A percentile compares a stretch with the other conserved stretches of the same genome.
These are phyloP conservation scores for Candida montana DNA, from an alignment of 805 yeast genomes.

Conservation along the genomic window DNA sequence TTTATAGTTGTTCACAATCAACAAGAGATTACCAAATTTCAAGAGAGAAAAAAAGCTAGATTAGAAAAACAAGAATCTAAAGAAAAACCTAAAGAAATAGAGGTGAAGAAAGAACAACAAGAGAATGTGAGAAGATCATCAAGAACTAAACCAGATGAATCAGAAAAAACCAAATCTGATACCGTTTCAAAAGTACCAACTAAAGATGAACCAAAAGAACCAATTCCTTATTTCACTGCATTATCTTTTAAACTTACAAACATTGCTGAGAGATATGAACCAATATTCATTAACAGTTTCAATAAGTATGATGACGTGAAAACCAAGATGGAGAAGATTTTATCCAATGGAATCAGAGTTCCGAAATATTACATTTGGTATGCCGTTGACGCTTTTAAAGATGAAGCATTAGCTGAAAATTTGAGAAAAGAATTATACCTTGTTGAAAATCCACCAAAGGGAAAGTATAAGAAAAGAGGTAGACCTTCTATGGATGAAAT, in stretches of 20 bases:
- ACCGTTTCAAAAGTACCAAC: neutral
- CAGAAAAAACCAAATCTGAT: neutral
- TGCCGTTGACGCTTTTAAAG: constrained; percentile 71
- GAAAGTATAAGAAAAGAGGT: constrained; percentile 28
- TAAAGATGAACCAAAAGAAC: constrained; percentile 26
- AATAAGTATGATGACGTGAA: constrained; percentile 50
- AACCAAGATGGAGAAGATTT: constrained; percentile 53
- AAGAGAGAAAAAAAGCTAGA: constrained; percentile 14
- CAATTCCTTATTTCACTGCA: constrained; percentile 45
- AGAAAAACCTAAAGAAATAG: constrained; percentile 19
- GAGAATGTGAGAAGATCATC: constrained; percentile 33
- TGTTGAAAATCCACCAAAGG: constrained; percentile 43
- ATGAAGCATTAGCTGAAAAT: constrained; percentile 59
- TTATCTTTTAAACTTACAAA: constrained; percentile 59
- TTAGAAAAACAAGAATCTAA: constrained; percentile 24
- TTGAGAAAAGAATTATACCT: constrained; percentile 51
- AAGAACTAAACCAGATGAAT: constrained; percentile 3
- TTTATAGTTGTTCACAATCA: constrained; percentile 28
- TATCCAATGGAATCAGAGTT: constrained; percentile 55
- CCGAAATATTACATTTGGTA: constrained; percentile 73
- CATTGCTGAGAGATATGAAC: constrained; percentile 61
- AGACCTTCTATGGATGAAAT: constrained; percentile 4
- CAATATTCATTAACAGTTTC: constrained; percentile 63
- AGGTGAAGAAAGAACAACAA: constrained; percentile 16
- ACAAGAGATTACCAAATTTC: constrained; percentile 22